Conservation (phyloP, 2,329 filamentous ascomycete genomes). For the Aspergillus quadrilineatus region DNA sequence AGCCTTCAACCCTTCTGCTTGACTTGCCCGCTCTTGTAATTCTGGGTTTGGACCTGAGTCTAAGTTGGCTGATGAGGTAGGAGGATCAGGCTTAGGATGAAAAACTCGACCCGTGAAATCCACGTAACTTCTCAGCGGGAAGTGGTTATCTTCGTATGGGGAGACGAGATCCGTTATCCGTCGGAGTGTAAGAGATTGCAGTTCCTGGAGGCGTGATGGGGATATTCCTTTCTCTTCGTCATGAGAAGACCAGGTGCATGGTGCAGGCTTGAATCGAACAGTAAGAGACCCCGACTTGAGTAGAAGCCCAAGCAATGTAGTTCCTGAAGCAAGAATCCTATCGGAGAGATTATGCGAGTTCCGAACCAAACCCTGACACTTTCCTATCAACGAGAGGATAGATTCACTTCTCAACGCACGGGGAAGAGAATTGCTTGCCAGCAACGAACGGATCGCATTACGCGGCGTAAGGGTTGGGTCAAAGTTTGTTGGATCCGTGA, state of each 20-base stretch:
- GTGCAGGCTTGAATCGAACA: conserved; percentile 28
- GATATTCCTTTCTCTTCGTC: background rate
- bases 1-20: conserved; percentile 23
- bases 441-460: conserved; percentile 75
- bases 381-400: conserved; percentile 61
- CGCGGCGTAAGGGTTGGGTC: conserved; percentile 74
- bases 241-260: background rate
- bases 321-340: conserved; percentile 47
- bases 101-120: conserved; percentile 46
- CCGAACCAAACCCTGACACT: conserved; percentile 48
- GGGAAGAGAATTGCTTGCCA: conserved; percentile 62
- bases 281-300: conserved; percentile 36
- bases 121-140: conserved; percentile 46
- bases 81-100: conserved; percentile 3
- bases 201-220: conserved; percentile 18
- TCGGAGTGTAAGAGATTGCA: conserved; percentile 48
- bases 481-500: conserved; percentile 80
- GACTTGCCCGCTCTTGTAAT: background rate
- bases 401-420: conserved; percentile 64
- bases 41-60: background rate
- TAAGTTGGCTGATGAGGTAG: background rate
- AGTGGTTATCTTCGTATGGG: conserved; percentile 42
- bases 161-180: conserved; percentile 51
- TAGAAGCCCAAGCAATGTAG: conserved; percentile 32
- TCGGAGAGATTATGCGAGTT: conserved; percentile 55